phyloP scores from a whole-genome alignment of 2,329 filamentous ascomycete genomes.

The Nigrospora sphaerica region DNA sequence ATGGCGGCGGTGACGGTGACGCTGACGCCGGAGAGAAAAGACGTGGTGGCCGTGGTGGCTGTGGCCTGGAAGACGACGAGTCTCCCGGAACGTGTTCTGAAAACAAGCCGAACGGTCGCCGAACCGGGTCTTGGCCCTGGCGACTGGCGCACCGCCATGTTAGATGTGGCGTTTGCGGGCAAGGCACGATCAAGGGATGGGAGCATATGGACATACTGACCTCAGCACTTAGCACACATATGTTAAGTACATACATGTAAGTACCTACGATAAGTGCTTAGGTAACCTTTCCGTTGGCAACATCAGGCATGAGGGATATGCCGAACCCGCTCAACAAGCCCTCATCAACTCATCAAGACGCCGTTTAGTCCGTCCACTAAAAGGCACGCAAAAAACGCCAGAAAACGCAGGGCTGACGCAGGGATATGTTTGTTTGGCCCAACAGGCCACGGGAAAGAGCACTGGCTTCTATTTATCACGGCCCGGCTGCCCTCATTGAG shows the following conservation, averaged over 20 bases:
- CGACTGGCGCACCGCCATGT: too few species aligned
- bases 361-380: not conserved
- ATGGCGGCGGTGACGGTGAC: conserved; percentile 58
- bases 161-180: too few species aligned
- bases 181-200: too few species aligned
- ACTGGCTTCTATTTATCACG: not conserved
- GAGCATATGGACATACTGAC: too few species aligned
- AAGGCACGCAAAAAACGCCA: not conserved
- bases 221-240: too few species aligned
- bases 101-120: conserved; percentile 48
- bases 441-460: not conserved
- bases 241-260: too few species aligned
- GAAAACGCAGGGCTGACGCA: not conserved
- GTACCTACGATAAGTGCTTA: too few species aligned
- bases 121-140: too few species aligned
- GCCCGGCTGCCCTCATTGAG: not conserved
- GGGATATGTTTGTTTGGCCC: not conserved
- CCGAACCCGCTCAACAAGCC: not conserved
- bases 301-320: not conserved
- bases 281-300: too few species aligned
- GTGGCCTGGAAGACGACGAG: conserved; percentile 61
- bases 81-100: conserved; percentile 53
- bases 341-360: not conserved
- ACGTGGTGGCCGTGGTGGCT: conserved; percentile 57
- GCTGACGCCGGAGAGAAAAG: conserved; percentile 51